Percentiles rank a stretch among this genome's conserved stretches.
Evolutionary conservation across 2,329 filamentous ascomycete species (phyloP).

Genomic region (Bipolaris zeicola): DNA sequence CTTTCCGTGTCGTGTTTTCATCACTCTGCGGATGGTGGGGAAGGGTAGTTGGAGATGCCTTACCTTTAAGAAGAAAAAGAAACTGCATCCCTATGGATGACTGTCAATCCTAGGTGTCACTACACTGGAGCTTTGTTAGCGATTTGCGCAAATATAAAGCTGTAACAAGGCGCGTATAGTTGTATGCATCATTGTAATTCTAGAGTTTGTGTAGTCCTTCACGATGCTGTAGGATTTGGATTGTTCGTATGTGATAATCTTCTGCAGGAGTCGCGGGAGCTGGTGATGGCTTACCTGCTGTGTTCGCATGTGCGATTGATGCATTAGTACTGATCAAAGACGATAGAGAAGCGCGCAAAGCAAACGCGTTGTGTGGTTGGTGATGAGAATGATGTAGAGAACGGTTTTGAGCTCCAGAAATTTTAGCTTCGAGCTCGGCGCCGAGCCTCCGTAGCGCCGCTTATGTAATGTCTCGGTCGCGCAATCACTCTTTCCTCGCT

Average conservation of each 20-base stretch:
- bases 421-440: conserved; percentile 27
- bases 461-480: conserved; percentile 16
- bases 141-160: neutral
- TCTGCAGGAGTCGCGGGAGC: conserved; percentile 37
- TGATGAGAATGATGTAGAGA: conserved; percentile 11
- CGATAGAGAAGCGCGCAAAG: conserved; percentile 18
- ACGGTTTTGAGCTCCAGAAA: conserved; percentile 30
- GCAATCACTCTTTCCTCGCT: neutral
- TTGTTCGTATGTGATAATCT: conserved; percentile 57
- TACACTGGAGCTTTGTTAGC: conserved; percentile 28
- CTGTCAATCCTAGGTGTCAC: neutral
- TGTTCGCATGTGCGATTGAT: conserved; percentile 11
- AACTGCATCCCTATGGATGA: neutral
- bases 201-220: conserved; percentile 60
- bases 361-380: conserved; percentile 22
- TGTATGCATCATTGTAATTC: conserved; percentile 61
- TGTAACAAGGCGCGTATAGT: conserved; percentile 11
- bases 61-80: conserved; percentile 50
- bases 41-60: conserved; percentile 15
- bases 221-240: conserved; percentile 63
- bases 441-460: conserved; percentile 27
- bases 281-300: conserved; percentile 22
- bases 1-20: conserved; percentile 69
- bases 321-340: conserved; percentile 19
- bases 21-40: conserved; percentile 54